A percentile compares a stretch with the other conserved stretches of the same genome.
phyloP scores from a whole-genome alignment of 352 stramenopile species.

The Thalassiosira mediterranea region DNA sequence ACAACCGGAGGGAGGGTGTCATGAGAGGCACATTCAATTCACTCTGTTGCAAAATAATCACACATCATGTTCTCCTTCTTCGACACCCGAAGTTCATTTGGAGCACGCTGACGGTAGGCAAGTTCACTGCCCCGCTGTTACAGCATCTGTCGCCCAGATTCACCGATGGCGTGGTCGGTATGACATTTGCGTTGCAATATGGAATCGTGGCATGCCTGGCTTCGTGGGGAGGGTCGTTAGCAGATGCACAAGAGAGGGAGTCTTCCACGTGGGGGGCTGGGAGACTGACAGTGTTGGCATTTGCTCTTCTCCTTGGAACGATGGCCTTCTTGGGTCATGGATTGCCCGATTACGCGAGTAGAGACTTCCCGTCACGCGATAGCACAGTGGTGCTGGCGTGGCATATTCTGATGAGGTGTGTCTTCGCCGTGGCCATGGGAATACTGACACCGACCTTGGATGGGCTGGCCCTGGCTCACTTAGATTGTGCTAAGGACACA shows the following conservation, averaged over 20 bases:
- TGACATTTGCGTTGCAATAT: constrained; percentile 40
- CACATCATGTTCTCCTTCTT: constrained; percentile 1
- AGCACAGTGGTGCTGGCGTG: constrained; percentile 23
- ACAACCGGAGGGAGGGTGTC: neutral
- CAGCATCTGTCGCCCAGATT: constrained; percentile 33
- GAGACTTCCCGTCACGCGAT: constrained; percentile 4
- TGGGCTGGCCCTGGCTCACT: constrained; percentile 50
- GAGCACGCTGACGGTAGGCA: constrained; percentile 31
- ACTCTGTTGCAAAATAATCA: neutral
- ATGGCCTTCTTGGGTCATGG: constrained; percentile 45
- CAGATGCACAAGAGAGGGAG: constrained; percentile 20
- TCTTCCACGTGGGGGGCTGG: constrained; percentile 32
- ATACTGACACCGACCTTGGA: constrained; percentile 43
- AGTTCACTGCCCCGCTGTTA: constrained; percentile 37
- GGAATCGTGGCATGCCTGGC: constrained; percentile 29
- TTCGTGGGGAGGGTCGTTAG: constrained; percentile 20
- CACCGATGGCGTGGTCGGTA: constrained; percentile 29
- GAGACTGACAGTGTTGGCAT: constrained; percentile 45
- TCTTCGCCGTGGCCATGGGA: constrained; percentile 31
- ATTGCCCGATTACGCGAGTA: constrained; percentile 17
- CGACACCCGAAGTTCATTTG: constrained; percentile 6
- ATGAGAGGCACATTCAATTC: neutral
- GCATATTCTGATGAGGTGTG: constrained; percentile 27
- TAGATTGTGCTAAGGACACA: constrained; percentile 20
- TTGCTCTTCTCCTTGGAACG: constrained; percentile 37